These are phyloP conservation scores for Corymbia maculata DNA, from an alignment of 345 rosid species.

Conservation along the genomic window DNA sequence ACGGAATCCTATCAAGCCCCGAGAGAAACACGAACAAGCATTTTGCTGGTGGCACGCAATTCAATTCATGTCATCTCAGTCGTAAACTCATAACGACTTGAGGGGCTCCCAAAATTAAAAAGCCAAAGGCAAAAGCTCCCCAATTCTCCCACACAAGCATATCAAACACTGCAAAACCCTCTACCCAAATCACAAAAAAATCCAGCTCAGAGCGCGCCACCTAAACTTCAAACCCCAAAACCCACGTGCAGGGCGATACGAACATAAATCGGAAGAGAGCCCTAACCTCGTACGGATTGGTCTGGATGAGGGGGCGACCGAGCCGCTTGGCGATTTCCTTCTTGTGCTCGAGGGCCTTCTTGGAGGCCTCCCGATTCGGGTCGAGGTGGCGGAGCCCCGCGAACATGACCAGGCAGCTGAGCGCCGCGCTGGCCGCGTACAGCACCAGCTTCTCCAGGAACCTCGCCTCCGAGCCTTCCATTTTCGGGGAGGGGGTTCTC, in stretches of 20 bases:
- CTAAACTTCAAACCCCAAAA: background rate
- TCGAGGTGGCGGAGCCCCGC: constrained; percentile 84
- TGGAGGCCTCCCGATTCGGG: constrained; percentile 87
- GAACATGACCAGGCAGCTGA: constrained; percentile 78
- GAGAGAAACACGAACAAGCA: background rate
- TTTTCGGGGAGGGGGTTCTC: background rate
- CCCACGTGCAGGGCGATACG: background rate
- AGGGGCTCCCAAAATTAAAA: background rate
- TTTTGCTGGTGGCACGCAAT: background rate
- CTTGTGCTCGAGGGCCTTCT: constrained; percentile 86
- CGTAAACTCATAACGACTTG: background rate
- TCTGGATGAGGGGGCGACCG: constrained; percentile 83
- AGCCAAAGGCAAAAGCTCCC: background rate
- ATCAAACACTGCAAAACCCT: background rate
- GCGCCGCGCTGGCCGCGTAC: constrained; percentile 97
- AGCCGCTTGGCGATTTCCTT: constrained; percentile 85
- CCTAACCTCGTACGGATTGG: constrained; percentile 86
- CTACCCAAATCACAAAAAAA: background rate
- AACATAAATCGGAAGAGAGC: background rate
- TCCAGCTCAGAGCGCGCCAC: background rate
- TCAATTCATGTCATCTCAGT: background rate
- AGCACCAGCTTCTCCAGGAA: constrained; percentile 68
- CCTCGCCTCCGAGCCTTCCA: constrained; percentile 57
- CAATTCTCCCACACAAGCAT: background rate
- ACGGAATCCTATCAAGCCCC: background rate